Evolutionary conservation across 2,329 filamentous ascomycete species (phyloP).

Genomic region (Alternaria sp.): DNA sequence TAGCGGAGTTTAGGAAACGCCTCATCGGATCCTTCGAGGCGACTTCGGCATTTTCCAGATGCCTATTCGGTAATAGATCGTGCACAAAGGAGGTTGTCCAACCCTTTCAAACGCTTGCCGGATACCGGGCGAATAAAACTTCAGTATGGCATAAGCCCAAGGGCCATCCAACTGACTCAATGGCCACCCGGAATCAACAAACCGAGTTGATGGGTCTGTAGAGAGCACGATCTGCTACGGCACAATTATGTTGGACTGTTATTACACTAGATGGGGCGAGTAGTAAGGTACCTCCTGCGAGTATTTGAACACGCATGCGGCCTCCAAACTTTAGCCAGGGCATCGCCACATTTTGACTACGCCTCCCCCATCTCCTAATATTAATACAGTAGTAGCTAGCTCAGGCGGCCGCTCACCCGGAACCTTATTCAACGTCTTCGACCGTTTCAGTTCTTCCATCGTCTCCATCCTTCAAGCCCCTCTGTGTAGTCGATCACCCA

Average conservation of each 20-base stretch:
- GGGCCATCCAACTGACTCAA: conserved; percentile 16
- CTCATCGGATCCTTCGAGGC: conserved; percentile 1
- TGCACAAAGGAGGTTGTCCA: conserved; percentile 8
- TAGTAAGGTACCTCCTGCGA: conserved; percentile 5
- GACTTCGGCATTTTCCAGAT: neutral
- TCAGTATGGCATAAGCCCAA: conserved; percentile 5
- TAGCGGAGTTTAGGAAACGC: conserved; percentile 8
- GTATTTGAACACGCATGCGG: conserved; percentile 24
- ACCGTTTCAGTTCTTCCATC: conserved; percentile 6
- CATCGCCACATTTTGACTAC: conserved; percentile 12
- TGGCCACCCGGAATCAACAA: conserved; percentile 13
- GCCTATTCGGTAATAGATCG: conserved; percentile 12
- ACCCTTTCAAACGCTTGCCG: conserved; percentile 7
- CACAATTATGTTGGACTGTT: neutral
- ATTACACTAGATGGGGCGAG: conserved; percentile 8
- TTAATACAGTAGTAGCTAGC: conserved; percentile 11
- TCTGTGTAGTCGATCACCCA: neutral
- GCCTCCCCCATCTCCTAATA: conserved; percentile 12
- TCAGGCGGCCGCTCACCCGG: conserved; percentile 9
- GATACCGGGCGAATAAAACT: conserved; percentile 7
- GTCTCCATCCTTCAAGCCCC: conserved; percentile 8
- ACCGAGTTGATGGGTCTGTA: conserved; percentile 8
- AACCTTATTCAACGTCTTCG: conserved; percentile 16
- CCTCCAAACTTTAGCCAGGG: conserved; percentile 11
- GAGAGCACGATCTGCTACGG: neutral